Evolutionary conservation across 352 stramenopile species (phyloP).

Genomic region (Phytophthora tentaculata): DNA sequence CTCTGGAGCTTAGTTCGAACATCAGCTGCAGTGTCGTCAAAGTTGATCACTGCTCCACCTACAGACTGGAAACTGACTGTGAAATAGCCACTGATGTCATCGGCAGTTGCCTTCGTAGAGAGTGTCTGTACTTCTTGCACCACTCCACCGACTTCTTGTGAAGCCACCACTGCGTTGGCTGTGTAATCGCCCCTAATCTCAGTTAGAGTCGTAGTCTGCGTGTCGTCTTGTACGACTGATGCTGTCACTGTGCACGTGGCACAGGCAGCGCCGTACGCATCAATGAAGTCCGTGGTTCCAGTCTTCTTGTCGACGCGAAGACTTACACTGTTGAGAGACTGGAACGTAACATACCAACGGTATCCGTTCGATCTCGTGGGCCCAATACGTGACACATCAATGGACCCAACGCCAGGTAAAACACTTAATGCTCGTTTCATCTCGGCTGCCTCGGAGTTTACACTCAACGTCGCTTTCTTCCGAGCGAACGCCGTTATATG

Average conservation of each 20-base stretch:
- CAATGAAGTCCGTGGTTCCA: conserved; percentile 33
- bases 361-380: conserved; percentile 67
- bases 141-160: conserved; percentile 58
- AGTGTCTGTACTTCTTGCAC: conserved; percentile 76
- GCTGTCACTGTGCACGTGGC: conserved; percentile 48
- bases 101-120: conserved; percentile 36
- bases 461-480: conserved; percentile 69
- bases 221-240: conserved; percentile 48
- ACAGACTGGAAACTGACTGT: conserved; percentile 68
- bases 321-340: conserved; percentile 61
- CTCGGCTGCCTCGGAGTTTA: conserved; percentile 57
- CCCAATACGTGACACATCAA: conserved; percentile 63
- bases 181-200: conserved; percentile 56
- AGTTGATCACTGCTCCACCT: conserved; percentile 63
- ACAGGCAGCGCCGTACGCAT: conserved; percentile 58
- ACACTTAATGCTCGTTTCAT: conserved; percentile 51
- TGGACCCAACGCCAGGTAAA: conserved; percentile 59
- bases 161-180: conserved; percentile 48
- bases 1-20: conserved; percentile 80
- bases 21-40: conserved; percentile 71
- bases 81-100: conserved; percentile 67
- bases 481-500: conserved; percentile 73
- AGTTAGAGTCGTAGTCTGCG: conserved; percentile 28
- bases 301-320: conserved; percentile 60
- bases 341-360: conserved; percentile 72